phyloP scores from a whole-genome alignment of 306 rosid species.

The Gastrolobium villosum region DNA sequence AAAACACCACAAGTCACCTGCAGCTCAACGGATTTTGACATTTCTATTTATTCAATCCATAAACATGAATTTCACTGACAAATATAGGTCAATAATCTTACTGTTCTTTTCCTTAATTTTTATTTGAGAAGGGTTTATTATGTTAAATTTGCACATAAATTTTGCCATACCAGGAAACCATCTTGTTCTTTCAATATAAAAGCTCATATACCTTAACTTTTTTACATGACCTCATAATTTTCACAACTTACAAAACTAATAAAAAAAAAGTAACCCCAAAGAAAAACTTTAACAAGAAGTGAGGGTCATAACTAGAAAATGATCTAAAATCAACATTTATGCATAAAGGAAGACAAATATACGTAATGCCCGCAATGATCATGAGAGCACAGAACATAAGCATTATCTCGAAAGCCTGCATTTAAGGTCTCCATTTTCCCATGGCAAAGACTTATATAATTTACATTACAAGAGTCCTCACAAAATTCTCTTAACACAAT shows the following conservation, averaged over 20 bases:
- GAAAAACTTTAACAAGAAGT: not conserved
- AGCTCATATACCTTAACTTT: not conserved
- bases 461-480: not conserved
- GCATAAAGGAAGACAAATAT: not conserved
- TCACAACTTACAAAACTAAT: not conserved
- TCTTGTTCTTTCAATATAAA: not conserved
- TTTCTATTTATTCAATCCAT: not conserved
- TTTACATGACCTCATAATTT: not conserved
- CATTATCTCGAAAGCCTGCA: slow-evolving; percentile 3
- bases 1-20: not conserved
- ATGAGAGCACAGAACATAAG: not conserved
- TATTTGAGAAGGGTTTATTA: not conserved
- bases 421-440: not conserved
- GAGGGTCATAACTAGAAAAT: not conserved
- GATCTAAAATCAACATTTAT: not conserved
- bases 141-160: not conserved
- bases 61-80: slow-evolving; percentile 24
- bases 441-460: not conserved
- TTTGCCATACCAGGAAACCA: not conserved
- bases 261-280: not conserved
- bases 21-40: not conserved
- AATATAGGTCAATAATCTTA: not conserved
- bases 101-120: not conserved
- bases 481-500: not conserved
- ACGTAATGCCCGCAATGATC: not conserved